A percentile compares a stretch with the other conserved stretches of the same genome.
Conservation (phyloP, 805 yeast genomes). For the Sugiyamaella chiloensis region DNA sequence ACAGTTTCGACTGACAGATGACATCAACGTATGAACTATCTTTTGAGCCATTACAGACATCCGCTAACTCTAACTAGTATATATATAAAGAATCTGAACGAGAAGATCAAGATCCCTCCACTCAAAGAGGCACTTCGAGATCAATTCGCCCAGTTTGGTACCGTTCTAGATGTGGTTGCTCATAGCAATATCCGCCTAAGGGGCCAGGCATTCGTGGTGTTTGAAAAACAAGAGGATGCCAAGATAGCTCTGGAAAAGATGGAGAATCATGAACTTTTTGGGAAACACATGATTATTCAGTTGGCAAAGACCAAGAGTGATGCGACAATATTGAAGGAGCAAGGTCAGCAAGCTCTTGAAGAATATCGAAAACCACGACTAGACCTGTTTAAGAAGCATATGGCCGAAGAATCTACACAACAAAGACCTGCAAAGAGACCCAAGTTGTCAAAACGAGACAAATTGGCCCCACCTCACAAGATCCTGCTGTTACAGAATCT, state of each 20-base stretch:
- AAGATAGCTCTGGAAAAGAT: conserved; percentile 43
- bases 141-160: conserved; percentile 47
- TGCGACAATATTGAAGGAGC: conserved; percentile 39
- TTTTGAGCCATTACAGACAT: too few relatives aligned
- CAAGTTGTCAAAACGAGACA: conserved; percentile 9
- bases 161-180: conserved; percentile 50
- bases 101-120: conserved; percentile 54
- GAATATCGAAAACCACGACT: conserved; percentile 26
- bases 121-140: conserved; percentile 44
- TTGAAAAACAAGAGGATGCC: conserved; percentile 44
- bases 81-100: conserved; percentile 73
- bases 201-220: conserved; percentile 81
- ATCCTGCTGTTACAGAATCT: conserved; percentile 64
- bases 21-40: too few relatives aligned
- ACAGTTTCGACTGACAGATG: too few relatives aligned
- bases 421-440: conserved; percentile 5
- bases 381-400: conserved; percentile 3
- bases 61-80: conserved; percentile 28
- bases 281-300: conserved; percentile 46
- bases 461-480: conserved; percentile 58
- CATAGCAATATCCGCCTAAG: conserved; percentile 61
- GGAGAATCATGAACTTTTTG: conserved; percentile 43
- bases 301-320: conserved; percentile 51
- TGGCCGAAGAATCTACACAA: not conserved
- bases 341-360: conserved; percentile 23